These are phyloP conservation scores for Bipolaris zeicola DNA, from an alignment of 2,329 filamentous ascomycete genomes.

Conservation along the genomic window DNA sequence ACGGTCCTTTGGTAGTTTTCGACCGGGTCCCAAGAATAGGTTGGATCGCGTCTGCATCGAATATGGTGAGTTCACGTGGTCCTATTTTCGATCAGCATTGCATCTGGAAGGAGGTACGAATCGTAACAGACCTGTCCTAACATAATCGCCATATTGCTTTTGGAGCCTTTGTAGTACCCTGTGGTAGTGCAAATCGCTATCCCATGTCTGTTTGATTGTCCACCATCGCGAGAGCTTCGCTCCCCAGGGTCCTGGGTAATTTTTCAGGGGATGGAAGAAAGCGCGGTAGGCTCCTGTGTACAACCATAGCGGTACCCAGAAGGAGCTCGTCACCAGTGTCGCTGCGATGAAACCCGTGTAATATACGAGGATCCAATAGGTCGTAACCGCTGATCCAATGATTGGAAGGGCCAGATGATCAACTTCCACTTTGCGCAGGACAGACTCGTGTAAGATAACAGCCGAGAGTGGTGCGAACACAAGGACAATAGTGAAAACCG, in stretches of 20 bases:
- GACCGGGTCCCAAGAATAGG: conserved; percentile 28
- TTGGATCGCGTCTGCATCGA: conserved; percentile 29
- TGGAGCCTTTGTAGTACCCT: conserved; percentile 28
- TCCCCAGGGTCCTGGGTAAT: conserved; percentile 28
- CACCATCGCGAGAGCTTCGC: conserved; percentile 35
- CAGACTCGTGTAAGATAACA: conserved; percentile 20
- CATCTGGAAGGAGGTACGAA: neutral
- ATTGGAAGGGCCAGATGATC: conserved; percentile 24
- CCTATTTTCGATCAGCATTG: conserved; percentile 16
- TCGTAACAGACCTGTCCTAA: conserved; percentile 27
- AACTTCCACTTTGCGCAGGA: conserved; percentile 25
- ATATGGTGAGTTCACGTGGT: conserved; percentile 33
- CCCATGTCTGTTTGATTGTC: conserved; percentile 24
- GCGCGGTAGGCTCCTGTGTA: conserved; percentile 30
- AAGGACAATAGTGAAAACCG: conserved; percentile 6
- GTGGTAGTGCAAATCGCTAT: conserved; percentile 24
- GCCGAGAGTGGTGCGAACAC: conserved; percentile 15
- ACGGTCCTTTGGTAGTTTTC: conserved; percentile 34
- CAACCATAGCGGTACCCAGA: conserved; percentile 27
- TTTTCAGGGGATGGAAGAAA: conserved; percentile 32
- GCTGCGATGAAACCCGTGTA: conserved; percentile 13
- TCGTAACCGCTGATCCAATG: conserved; percentile 12
- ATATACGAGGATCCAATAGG: conserved; percentile 18
- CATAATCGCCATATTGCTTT: conserved; percentile 31
- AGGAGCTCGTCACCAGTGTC: conserved; percentile 15